phyloP scores from a whole-genome alignment of 2,329 filamentous ascomycete genomes.

The Dothistroma pini region DNA sequence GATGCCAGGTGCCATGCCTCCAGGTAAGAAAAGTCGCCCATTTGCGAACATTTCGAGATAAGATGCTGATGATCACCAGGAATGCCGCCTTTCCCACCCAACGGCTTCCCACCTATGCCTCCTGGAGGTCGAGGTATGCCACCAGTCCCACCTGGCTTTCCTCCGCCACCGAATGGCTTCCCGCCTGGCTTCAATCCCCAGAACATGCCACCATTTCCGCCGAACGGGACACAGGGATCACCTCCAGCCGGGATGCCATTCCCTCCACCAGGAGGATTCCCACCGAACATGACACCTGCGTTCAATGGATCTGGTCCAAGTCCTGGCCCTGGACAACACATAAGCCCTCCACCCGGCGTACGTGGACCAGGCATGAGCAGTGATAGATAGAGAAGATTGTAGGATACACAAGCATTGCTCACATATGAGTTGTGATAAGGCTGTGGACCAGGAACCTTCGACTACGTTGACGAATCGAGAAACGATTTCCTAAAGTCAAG shows the following conservation, averaged over 20 bases:
- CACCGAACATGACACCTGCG: conserved; percentile 21
- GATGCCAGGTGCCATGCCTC: conserved; percentile 21
- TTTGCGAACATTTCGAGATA: background rate
- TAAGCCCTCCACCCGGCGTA: conserved; percentile 15
- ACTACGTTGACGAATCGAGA: too few relatives aligned
- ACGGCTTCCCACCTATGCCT: conserved; percentile 22
- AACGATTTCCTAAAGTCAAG: too few relatives aligned
- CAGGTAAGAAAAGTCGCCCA: conserved; percentile 13
- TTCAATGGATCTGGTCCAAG: conserved; percentile 5
- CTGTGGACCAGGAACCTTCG: too few relatives aligned
- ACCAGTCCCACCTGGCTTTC: conserved; percentile 36
- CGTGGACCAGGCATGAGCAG: background rate
- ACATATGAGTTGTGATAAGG: background rate
- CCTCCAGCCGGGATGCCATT: conserved; percentile 30
- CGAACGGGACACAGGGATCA: conserved; percentile 35
- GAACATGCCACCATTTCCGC: conserved; percentile 36
- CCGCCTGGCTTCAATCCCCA: conserved; percentile 35
- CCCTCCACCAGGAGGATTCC: conserved; percentile 23
- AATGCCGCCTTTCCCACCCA: conserved; percentile 25
- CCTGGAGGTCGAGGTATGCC: conserved; percentile 28
- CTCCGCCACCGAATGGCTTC: conserved; percentile 38
- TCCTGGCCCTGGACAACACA: conserved; percentile 10
- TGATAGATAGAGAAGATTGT: background rate
- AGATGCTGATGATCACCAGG: conserved; percentile 11
- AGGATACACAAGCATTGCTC: background rate